Evolutionary conservation across 2,329 filamentous ascomycete species (phyloP), one percentile per base, ranked within the genome.

Genomic region (Orbilia blumenaviensis): DNA sequence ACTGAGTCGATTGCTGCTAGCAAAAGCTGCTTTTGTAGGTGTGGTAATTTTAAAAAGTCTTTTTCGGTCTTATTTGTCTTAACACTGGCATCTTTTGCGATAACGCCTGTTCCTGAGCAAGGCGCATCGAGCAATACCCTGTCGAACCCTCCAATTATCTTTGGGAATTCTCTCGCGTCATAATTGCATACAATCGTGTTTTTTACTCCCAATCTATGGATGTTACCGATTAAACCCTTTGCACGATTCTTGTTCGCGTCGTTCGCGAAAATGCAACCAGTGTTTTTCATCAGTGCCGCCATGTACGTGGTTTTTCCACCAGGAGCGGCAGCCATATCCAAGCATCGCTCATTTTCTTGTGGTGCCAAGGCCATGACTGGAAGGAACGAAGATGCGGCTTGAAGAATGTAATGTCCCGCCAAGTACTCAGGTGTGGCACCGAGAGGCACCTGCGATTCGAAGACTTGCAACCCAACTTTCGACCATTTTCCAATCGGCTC

Each of bases 401-500:
- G 95, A 10, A 99, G 88, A 80, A 99, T 98, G 85, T 99, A 99
- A 83, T 99, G 93, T 16, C 95, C 95, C 14, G 94, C 94, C 10
- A 99, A 89, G 83, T 99, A 99, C 84, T 99, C 95, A 8, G 95
- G 95, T 0, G 95, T 99, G 27, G 95, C 95, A 87, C 94, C 94
- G 0, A 97, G 88, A 1, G 93, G 93, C 0, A 92, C 89, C 66
- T 90, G 91, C 71, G 91, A 92, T 83, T 99, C 95, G 83, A 99
- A 99, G 75, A 99, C 89, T 83, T 99, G 95, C 42, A 99, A 88
- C 54, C 95, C 95, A 78, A 99, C 93, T 85, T 99, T 99, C 80
- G 92, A 95, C 95, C 95, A 99, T 84, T 98, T 98, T 77, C 95
- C 95, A 16, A 99, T 93, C 1, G 95, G 95, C 84, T 99, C 94